Conservation (phyloP, 2,329 filamentous ascomycete species). For the Beauveria sp. region DNA sequence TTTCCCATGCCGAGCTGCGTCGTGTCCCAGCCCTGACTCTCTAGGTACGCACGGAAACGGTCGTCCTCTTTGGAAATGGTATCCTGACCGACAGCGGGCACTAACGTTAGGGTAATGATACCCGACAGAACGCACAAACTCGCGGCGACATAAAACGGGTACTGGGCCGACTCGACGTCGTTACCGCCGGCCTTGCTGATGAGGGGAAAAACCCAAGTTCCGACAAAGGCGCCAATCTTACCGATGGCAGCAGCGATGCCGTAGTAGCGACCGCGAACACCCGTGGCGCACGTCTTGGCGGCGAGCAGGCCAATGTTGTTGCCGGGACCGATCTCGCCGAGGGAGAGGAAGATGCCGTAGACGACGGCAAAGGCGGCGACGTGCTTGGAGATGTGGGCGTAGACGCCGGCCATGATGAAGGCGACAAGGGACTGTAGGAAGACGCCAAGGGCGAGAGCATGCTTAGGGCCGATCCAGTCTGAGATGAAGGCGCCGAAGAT, state of each 20-base stretch:
- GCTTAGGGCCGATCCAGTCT: constrained; percentile 72
- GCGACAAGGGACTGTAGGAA: constrained; percentile 67
- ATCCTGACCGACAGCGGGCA: constrained; percentile 77
- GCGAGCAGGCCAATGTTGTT: constrained; percentile 87
- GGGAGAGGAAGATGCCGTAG: constrained; percentile 30
- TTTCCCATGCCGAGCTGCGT: constrained; percentile 39
- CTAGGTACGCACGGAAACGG: constrained; percentile 68
- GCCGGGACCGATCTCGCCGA: constrained; percentile 62
- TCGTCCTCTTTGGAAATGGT: constrained; percentile 74
- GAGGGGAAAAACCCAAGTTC: constrained; percentile 73
- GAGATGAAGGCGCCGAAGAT: constrained; percentile 67
- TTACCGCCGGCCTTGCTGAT: constrained; percentile 54
- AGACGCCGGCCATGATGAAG: constrained; percentile 82
- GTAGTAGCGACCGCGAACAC: constrained; percentile 72
- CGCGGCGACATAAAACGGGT: constrained; percentile 80
- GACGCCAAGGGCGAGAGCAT: constrained; percentile 65
- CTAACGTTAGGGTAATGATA: constrained; percentile 30
- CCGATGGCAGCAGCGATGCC: constrained; percentile 65
- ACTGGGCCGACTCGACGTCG: constrained; percentile 58
- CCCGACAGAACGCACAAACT: constrained; percentile 68
- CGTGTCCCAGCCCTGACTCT: constrained; percentile 69
- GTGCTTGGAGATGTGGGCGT: constrained; percentile 54
- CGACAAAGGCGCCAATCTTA: constrained; percentile 78
- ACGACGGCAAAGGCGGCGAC: constrained; percentile 31
- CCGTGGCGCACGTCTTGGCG: constrained; percentile 80